phyloP scores from a whole-genome alignment of 1,139 yeast genomes.

The Candida sojae region DNA sequence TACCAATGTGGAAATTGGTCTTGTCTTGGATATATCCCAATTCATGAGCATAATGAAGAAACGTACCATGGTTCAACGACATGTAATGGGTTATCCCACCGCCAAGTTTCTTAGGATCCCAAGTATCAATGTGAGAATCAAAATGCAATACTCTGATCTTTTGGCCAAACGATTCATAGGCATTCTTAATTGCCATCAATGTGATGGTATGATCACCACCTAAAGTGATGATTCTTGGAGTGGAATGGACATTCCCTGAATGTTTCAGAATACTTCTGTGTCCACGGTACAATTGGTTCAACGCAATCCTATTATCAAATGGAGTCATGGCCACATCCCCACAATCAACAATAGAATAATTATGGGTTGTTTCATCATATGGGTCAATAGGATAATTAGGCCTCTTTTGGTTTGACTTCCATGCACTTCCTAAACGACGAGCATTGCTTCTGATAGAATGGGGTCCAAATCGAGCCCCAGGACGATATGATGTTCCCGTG shows the following conservation, averaged over 20 bases:
- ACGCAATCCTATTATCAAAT: constrained; percentile 70
- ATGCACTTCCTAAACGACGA: constrained; percentile 65
- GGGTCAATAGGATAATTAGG: constrained; percentile 52
- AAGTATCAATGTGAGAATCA: constrained; percentile 79
- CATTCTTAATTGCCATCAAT: constrained; percentile 62
- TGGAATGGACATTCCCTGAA: constrained; percentile 25
- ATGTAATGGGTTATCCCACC: constrained; percentile 55
- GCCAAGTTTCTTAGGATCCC: constrained; percentile 69
- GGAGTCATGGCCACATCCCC: constrained; percentile 82
- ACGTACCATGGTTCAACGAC: constrained; percentile 72
- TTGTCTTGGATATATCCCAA: constrained; percentile 63
- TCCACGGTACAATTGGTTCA: constrained; percentile 69
- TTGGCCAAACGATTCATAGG: constrained; percentile 58
- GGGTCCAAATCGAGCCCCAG: constrained; percentile 84
- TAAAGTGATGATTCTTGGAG: constrained; percentile 67
- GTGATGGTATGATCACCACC: constrained; percentile 82
- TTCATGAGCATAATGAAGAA: constrained; percentile 75
- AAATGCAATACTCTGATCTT: constrained; percentile 68
- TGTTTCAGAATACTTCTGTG: constrained; percentile 54
- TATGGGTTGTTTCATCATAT: constrained; percentile 66
- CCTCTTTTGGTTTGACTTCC: constrained; percentile 42
- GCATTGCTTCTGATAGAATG: constrained; percentile 73
- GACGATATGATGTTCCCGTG: constrained; percentile 71
- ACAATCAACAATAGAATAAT: constrained; percentile 63
- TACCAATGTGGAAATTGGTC: constrained; percentile 68